These are phyloP conservation scores for Chloranthus sessilifolius DNA, from an alignment of 164 flowering plant genomes.

Conservation along the genomic window DNA sequence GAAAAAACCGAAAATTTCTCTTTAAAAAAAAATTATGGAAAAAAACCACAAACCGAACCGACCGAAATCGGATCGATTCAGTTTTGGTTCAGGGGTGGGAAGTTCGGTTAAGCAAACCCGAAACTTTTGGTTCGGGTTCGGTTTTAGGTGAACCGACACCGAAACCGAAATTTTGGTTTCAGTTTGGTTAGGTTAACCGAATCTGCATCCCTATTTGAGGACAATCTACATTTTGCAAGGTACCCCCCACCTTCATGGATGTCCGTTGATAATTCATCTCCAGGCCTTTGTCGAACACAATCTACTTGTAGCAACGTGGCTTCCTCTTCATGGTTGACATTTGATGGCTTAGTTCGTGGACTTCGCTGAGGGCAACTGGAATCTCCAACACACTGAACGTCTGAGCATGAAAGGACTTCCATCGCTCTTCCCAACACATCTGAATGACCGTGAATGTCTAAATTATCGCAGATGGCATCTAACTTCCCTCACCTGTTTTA, in stretches of 20 bases:
- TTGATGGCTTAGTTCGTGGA: conserved; percentile 19
- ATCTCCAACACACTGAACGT: conserved; percentile 46
- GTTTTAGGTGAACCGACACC: too few species aligned
- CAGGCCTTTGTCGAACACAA: conserved; percentile 6
- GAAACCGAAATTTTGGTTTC: too few species aligned
- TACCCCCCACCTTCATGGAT: background rate
- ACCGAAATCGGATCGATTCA: too few species aligned
- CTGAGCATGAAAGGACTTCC: conserved; percentile 60
- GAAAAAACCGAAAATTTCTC: too few species aligned
- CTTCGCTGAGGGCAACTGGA: conserved; percentile 38
- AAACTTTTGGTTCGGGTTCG: too few species aligned
- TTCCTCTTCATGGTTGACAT: conserved; percentile 5
- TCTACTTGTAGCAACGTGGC: background rate
- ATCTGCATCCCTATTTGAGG: too few species aligned
- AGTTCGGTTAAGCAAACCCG: too few species aligned
- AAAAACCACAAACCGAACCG: too few species aligned
- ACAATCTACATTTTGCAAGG: background rate
- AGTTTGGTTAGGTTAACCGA: too few species aligned
- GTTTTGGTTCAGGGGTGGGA: too few species aligned
- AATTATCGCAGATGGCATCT: background rate
- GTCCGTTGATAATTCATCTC: background rate
- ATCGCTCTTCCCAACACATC: conserved; percentile 25
- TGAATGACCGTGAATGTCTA: conserved; percentile 8
- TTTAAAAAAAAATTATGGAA: too few species aligned
- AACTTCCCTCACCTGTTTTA: conserved; percentile 4